These are phyloP conservation scores for Pythium scleroteichum DNA, from an alignment of 352 stramenopile genomes.

Conservation along the genomic window DNA sequence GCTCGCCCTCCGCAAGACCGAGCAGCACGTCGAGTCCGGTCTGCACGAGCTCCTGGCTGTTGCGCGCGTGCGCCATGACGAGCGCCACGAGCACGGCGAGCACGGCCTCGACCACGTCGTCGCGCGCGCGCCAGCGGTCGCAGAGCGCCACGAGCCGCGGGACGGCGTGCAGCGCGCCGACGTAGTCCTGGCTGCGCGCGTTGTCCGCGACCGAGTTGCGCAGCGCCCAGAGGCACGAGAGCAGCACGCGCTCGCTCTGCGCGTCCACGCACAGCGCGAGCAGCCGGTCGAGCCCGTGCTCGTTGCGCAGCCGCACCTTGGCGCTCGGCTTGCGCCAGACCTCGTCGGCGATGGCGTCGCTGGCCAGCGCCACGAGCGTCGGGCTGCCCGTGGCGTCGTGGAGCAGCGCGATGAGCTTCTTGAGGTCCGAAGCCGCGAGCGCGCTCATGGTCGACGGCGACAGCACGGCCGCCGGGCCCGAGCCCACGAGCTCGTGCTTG, in stretches of 20 bases:
- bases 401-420: slow-evolving; percentile 71
- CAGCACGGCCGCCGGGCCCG: slow-evolving; percentile 11
- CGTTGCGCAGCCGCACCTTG: slow-evolving; percentile 63
- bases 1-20: slow-evolving; percentile 36
- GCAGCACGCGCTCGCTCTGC: slow-evolving; percentile 30
- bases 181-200: slow-evolving; percentile 59
- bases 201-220: slow-evolving; percentile 62
- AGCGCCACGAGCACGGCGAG: slow-evolving; percentile 57
- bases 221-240: slow-evolving; percentile 71
- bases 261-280: slow-evolving; percentile 46
- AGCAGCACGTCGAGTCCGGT: slow-evolving; percentile 65
- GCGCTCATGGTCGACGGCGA: slow-evolving; percentile 24
- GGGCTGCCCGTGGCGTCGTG: slow-evolving; percentile 43
- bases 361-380: slow-evolving; percentile 63
- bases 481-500: slow-evolving; percentile 38
- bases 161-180: slow-evolving; percentile 53
- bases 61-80: slow-evolving; percentile 52
- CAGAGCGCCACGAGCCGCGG: slow-evolving; percentile 47
- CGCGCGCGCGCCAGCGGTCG: slow-evolving; percentile 36
- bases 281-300: slow-evolving; percentile 65
- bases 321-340: slow-evolving; percentile 64
- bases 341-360: slow-evolving; percentile 79
- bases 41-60: slow-evolving; percentile 69
- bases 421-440: slow-evolving; percentile 53
- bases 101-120: slow-evolving; percentile 64